These are phyloP conservation scores for Solanum chiquidenum DNA, from an alignment of 257 asterid species.

Conservation along the genomic window DNA sequence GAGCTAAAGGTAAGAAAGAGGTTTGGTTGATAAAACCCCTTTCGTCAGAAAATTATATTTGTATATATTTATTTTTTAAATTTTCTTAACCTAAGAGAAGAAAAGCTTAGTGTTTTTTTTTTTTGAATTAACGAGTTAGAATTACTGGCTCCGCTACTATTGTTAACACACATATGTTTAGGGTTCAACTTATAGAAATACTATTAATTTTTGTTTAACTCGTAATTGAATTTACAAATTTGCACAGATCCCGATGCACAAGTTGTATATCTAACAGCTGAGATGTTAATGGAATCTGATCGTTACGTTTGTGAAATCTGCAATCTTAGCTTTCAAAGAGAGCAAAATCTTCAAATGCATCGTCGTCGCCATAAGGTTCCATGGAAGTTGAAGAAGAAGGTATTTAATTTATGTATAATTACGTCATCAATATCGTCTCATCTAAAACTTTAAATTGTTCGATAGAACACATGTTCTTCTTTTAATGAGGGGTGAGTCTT, in stretches of 20 bases:
- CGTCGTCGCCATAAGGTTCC: slow-evolving; percentile 34
- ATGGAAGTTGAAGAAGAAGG: slow-evolving; percentile 24
- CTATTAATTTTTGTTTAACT: neutral
- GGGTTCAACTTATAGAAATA: neutral
- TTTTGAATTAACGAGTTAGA: neutral
- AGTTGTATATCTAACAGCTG: slow-evolving; percentile 26
- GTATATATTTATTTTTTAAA: too few relatives aligned
- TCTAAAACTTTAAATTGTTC: neutral
- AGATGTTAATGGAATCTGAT: slow-evolving; percentile 33
- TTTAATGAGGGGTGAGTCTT: neutral
- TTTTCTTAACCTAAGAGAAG: neutral
- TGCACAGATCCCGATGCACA: slow-evolving; percentile 38
- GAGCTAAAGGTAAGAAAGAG: neutral
- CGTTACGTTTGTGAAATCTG: slow-evolving; percentile 32
- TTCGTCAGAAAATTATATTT: neutral
- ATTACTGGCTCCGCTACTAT: neutral
- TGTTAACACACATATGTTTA: neutral
- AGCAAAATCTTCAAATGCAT: slow-evolving; percentile 39
- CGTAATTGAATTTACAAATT: neutral
- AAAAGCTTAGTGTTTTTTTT: neutral
- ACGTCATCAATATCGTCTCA: neutral
- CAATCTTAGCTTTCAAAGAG: slow-evolving; percentile 30
- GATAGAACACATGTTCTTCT: neutral
- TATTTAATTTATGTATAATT: neutral
- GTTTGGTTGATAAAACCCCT: neutral